A percentile compares a stretch with the other conserved stretches of the same genome.
These are phyloP conservation scores for Chlamydomonas eustigma DNA, from an alignment of 139 green algal genomes.

Conservation along the genomic window DNA sequence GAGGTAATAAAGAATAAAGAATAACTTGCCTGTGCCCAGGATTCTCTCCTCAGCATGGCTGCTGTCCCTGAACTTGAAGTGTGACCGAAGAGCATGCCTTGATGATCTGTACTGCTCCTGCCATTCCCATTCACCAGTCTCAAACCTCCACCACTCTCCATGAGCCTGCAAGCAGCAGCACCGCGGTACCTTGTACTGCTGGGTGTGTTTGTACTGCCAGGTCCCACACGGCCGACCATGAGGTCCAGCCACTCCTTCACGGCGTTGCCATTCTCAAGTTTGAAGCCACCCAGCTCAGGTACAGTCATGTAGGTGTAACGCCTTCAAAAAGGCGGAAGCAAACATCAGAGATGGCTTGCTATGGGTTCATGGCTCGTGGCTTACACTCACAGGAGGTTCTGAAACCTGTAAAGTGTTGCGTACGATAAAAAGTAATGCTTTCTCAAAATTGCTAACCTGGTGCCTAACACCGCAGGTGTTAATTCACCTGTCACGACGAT, in stretches of 20 bases:
- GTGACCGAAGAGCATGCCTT: neutral
- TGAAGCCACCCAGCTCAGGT: slow-evolving; percentile 36
- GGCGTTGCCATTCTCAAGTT: slow-evolving; percentile 44
- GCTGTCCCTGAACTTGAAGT: neutral
- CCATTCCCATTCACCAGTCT: neutral
- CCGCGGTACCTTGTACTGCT: neutral
- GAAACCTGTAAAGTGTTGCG: too few species aligned
- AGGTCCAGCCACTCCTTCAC: slow-evolving; percentile 26
- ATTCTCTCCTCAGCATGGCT: neutral
- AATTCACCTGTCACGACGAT: slow-evolving; percentile 41
- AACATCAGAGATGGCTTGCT: too few species aligned
- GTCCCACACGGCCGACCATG: neutral
- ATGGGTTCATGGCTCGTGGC: too few species aligned
- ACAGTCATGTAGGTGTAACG: slow-evolving; percentile 17
- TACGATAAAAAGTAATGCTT: too few species aligned
- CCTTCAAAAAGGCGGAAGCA: too few species aligned
- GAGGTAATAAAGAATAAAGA: too few species aligned
- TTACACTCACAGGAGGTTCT: too few species aligned
- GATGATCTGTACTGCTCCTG: neutral
- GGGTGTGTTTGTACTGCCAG: neutral
- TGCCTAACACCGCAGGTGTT: too few species aligned
- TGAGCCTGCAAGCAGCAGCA: neutral
- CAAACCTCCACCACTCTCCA: neutral
- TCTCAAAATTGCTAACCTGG: too few species aligned
- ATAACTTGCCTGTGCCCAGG: too few species aligned